Conservation (phyloP, 371 early-diverging fungal genomes). For the Mucor saturninus region DNA sequence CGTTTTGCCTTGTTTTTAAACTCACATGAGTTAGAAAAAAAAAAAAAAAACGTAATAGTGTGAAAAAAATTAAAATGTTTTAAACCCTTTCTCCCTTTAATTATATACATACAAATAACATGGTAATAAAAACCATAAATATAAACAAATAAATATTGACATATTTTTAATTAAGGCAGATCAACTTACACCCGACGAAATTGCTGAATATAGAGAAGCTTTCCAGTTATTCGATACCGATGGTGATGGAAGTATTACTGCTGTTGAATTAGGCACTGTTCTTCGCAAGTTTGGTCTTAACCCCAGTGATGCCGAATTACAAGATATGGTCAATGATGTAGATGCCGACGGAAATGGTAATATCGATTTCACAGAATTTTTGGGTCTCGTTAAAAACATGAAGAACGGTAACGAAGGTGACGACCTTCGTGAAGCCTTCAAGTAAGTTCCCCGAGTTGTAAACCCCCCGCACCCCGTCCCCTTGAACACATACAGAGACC, state of each 20-base stretch:
- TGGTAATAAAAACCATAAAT: not conserved
- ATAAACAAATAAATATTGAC: not conserved
- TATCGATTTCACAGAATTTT: conserved; percentile 92
- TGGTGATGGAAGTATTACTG: conserved; percentile 52
- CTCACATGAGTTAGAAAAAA: not conserved
- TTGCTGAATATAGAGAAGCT: conserved; percentile 52
- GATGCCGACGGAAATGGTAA: conserved; percentile 94
- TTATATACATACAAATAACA: conserved; percentile 1
- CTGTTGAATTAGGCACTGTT: conserved; percentile 46
- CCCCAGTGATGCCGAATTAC: conserved; percentile 78
- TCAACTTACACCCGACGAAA: conserved; percentile 55
- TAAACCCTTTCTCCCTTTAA: conserved; percentile 3
- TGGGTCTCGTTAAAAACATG: conserved; percentile 83
- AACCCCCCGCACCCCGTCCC: too few relatives aligned
- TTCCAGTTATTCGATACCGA: conserved; percentile 55
- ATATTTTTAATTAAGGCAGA: conserved; percentile 33
- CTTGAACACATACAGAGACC: too few relatives aligned
- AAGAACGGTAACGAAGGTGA: conserved; percentile 47
- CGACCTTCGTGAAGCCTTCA: conserved; percentile 50
- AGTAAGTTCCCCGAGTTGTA: conserved; percentile 27
- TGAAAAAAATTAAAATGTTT: not conserved
- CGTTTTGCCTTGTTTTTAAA: conserved; percentile 1
- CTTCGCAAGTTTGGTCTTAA: conserved; percentile 62
- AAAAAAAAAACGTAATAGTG: too few relatives aligned
- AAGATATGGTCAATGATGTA: conserved; percentile 88